Evolutionary conservation across 805 yeast genomes (phyloP).

Genomic region (Zygoascus bituminiphila): DNA sequence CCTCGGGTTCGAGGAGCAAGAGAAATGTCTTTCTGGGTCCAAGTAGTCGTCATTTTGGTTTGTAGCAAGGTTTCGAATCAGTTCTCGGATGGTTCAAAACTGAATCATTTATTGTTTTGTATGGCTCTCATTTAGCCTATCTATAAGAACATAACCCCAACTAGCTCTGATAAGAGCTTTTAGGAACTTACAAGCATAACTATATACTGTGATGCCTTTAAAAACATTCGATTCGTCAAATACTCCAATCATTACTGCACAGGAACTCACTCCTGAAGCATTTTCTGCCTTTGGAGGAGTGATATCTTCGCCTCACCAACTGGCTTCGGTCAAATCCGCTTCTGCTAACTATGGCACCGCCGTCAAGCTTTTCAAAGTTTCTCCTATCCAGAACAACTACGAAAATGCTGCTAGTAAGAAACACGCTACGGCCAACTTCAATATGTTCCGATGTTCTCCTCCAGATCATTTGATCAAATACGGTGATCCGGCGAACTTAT

Average conservation of each 20-base stretch:
- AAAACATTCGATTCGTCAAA: background rate
- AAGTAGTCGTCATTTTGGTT: slow-evolving; percentile 28
- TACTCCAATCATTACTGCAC: slow-evolving; percentile 30
- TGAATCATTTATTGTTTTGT: background rate
- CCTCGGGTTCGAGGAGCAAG: slow-evolving; percentile 56
- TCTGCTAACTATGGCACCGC: slow-evolving; percentile 95
- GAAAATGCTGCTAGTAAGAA: slow-evolving; percentile 38
- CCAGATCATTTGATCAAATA: slow-evolving; percentile 50
- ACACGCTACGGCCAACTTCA: slow-evolving; percentile 61
- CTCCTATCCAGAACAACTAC: slow-evolving; percentile 54
- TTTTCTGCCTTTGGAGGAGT: slow-evolving; percentile 69
- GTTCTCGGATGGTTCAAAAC: background rate
- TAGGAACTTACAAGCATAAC: background rate
- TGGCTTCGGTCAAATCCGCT: slow-evolving; percentile 36
- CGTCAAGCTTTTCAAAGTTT: slow-evolving; percentile 60
- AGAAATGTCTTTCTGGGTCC: slow-evolving; percentile 54
- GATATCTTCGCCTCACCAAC: slow-evolving; percentile 70
- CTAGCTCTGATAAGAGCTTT: too few relatives aligned
- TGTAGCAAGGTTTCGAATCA: background rate
- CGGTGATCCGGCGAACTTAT: slow-evolving; percentile 2
- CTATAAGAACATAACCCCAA: background rate
- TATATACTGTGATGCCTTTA: too few relatives aligned
- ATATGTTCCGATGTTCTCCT: slow-evolving; percentile 73
- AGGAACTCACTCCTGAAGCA: slow-evolving; percentile 53
- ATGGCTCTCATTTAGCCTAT: background rate